Evolutionary conservation across 441 rosid genomes (phyloP).

Genomic region (Kokia cookei): DNA sequence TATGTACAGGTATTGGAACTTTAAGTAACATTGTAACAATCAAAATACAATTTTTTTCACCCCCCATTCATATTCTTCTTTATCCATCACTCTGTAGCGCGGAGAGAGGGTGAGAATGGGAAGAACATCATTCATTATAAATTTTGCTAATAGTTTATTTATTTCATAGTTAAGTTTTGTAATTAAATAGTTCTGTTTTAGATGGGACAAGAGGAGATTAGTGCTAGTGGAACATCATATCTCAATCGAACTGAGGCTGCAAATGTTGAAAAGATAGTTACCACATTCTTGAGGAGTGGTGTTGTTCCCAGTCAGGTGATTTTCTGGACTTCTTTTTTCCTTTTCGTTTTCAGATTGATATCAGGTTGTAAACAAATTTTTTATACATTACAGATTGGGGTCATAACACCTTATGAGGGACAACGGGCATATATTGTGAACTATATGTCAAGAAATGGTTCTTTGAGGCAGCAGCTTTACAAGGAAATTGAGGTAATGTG

Average conservation of each 20-base stretch:
- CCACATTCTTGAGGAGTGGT: slow-evolving; percentile 96
- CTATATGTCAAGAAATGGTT: slow-evolving; percentile 97
- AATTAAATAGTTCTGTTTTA: slow-evolving; percentile 31
- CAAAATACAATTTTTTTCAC: background rate
- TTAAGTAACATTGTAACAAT: background rate
- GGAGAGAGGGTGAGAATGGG: background rate
- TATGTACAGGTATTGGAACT: slow-evolving; percentile 81
- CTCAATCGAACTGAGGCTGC: slow-evolving; percentile 99
- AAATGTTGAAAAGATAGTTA: slow-evolving; percentile 98
- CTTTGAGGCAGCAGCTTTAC: slow-evolving; percentile 96
- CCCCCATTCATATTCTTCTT: background rate
- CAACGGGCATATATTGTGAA: slow-evolving; percentile 98
- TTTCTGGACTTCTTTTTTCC: background rate
- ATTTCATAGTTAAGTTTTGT: slow-evolving; percentile 8
- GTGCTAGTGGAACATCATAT: slow-evolving; percentile 98
- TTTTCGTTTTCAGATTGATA: slow-evolving; percentile 3
- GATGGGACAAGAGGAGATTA: slow-evolving; percentile 99
- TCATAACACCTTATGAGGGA: slow-evolving; percentile 97
- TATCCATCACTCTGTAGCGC: background rate
- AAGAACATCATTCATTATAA: background rate
- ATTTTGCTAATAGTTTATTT: background rate
- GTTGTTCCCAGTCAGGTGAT: slow-evolving; percentile 92
- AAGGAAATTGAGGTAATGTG: slow-evolving; percentile 94
- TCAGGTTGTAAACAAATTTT: background rate
- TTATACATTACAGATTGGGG: slow-evolving; percentile 68